Conservation (phyloP, 805 yeast species). For the Metschnikowia lunata region DNA sequence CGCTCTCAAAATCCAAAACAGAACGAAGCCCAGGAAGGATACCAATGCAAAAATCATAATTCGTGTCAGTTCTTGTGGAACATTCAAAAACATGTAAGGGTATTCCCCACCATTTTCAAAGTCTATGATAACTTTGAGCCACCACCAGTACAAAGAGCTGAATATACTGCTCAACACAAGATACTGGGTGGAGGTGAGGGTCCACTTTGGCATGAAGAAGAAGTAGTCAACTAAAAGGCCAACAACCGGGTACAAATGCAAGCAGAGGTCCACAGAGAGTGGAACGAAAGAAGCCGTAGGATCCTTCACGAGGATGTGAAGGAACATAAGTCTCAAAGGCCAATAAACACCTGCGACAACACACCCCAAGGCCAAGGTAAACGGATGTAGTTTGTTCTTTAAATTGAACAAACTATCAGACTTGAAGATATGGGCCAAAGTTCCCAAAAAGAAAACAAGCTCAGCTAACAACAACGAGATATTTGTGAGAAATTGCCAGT, state of each 20-base stretch:
- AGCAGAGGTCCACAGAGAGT: slow-evolving; percentile 46
- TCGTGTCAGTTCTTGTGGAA: slow-evolving; percentile 39
- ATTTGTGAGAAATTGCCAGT: slow-evolving; percentile 69
- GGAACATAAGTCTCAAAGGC: slow-evolving; percentile 55
- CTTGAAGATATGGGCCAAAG: slow-evolving; percentile 30
- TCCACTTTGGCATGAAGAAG: slow-evolving; percentile 46
- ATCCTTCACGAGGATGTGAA: slow-evolving; percentile 43
- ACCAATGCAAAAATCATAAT: slow-evolving; percentile 47
- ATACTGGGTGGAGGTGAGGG: slow-evolving; percentile 31
- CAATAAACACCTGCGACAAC: slow-evolving; percentile 65
- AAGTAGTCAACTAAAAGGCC: slow-evolving; percentile 54
- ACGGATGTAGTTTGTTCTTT: slow-evolving; percentile 46
- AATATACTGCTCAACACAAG: slow-evolving; percentile 35
- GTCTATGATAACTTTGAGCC: slow-evolving; percentile 46
- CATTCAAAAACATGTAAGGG: slow-evolving; percentile 69
- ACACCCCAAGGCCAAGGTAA: slow-evolving; percentile 54
- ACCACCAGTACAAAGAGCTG: slow-evolving; percentile 50
- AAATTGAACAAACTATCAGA: slow-evolving; percentile 23
- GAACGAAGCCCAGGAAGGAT: slow-evolving; percentile 28
- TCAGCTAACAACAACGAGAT: slow-evolving; percentile 50
- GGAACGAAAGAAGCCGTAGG: slow-evolving; percentile 39
- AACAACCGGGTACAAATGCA: slow-evolving; percentile 57
- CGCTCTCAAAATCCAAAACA: slow-evolving; percentile 26
- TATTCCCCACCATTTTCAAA: slow-evolving; percentile 45
- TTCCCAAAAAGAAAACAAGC: slow-evolving; percentile 37